Percentiles rank a stretch among this genome's conserved stretches.
These are phyloP conservation scores for Ophiostoma triangulosporum DNA, from an alignment of 2,329 filamentous ascomycete genomes.

Conservation along the genomic window DNA sequence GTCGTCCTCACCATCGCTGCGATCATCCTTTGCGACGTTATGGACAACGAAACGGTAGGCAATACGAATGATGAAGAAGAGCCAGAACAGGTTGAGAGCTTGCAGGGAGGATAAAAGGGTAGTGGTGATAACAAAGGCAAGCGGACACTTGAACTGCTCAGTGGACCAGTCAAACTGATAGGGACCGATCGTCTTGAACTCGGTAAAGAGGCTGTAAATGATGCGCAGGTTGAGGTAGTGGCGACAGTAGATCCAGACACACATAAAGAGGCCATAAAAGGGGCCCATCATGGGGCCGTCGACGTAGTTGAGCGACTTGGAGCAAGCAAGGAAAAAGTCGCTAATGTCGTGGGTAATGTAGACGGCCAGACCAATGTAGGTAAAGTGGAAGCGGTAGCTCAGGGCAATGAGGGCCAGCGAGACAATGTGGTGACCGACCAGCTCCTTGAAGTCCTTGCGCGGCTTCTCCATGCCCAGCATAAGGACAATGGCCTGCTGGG, in stretches of 20 bases:
- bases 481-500: conserved; percentile 82
- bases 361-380: conserved; percentile 83
- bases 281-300: conserved; percentile 65
- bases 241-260: conserved; percentile 76
- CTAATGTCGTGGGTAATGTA: conserved; percentile 92
- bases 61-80: conserved; percentile 63
- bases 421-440: conserved; percentile 84
- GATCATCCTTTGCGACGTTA: conserved; percentile 52
- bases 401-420: conserved; percentile 70
- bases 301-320: conserved; percentile 84
- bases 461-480: conserved; percentile 82
- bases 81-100: conserved; percentile 69
- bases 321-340: conserved; percentile 81
- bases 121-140: conserved; percentile 56
- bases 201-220: conserved; percentile 59
- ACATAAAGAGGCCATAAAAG: conserved; percentile 74
- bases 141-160: conserved; percentile 62
- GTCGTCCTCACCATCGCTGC: conserved; percentile 56
- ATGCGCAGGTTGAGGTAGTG: conserved; percentile 74
- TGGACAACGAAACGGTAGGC: conserved; percentile 55
- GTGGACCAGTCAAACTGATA: conserved; percentile 65
- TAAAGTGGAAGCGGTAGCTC: conserved; percentile 94
- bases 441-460: conserved; percentile 86
- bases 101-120: conserved; percentile 53
- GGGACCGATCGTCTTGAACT: conserved; percentile 61